Evolutionary conservation across 805 yeast genomes (phyloP), one percentile per base, ranked within the genome.

Genomic region (Suhomyces pyralidae): DNA sequence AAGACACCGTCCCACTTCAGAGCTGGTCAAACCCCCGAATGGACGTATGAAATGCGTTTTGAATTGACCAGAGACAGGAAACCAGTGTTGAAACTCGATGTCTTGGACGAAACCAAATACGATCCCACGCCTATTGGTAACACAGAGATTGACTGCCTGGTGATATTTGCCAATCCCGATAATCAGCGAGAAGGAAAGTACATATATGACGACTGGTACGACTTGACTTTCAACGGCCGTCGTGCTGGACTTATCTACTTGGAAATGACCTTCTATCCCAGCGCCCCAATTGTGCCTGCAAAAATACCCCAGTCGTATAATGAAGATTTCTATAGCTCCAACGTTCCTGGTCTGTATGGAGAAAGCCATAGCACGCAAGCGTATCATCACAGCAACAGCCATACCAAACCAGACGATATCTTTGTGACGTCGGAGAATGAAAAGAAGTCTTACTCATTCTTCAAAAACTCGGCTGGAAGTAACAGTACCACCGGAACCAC

Each of bases 11-110:
- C 90, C 0, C 84, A 88, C 54, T 80, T 82, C 49, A 74, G 98
- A 58, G 99, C 97, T 1, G 99, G 99, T 1, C 99, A 94, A 65
- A 87, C 89, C 4, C 99, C 99, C 1, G 81, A 77, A 19, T 94
- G 97, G 90, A 85, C 89, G 54, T 84, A 84, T 55, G 90, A 88
- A 57, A 75, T 87, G 52, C 73, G 89, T 58, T 89, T 88, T 62
- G 80, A 80, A 38, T 73, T 90, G 24, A 77, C 84, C 1, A 79
- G 88, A 7, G 87, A 85, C 36, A 76, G 85, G 25, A 82, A 79
- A 48, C 86, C 90, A 1, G 55, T 77, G 0, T 67, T 94, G 71
- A 82, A 83, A 55, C 73, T 94, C 2, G 89, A 88, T 38, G 84
- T 91, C 1, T 81, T 91, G 57, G 96, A 93, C 66, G 96, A 90